These are phyloP conservation scores for Ambispora gerdemannii DNA, from an alignment of 192 early-diverging fungal genomes.

Conservation along the genomic window DNA sequence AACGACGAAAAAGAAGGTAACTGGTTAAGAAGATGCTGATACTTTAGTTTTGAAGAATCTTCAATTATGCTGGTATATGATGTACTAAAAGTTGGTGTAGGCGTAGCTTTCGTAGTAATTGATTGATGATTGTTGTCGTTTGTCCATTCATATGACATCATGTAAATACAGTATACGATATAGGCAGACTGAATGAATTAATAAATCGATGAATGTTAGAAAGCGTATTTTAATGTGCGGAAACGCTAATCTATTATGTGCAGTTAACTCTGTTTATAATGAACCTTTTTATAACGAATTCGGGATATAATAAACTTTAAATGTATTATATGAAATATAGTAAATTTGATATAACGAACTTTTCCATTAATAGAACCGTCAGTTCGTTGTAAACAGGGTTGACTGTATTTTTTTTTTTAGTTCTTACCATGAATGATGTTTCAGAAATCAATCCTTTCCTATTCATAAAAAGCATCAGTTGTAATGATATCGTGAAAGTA, in stretches of 20 bases:
- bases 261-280: too few relatives aligned
- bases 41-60: not conserved
- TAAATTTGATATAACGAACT: too few relatives aligned
- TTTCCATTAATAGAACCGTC: too few relatives aligned
- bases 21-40: not conserved
- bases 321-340: too few relatives aligned
- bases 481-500: not conserved
- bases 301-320: too few relatives aligned
- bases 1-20: not conserved
- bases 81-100: too few relatives aligned
- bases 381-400: too few relatives aligned
- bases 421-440: slow-evolving; percentile 8
- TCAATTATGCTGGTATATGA: too few relatives aligned
- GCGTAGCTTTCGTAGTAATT: not conserved
- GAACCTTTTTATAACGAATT: too few relatives aligned
- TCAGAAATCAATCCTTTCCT: not conserved
- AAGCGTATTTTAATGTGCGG: not conserved
- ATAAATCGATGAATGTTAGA: not conserved
- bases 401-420: too few relatives aligned
- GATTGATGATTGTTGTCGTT: not conserved
- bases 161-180: slow-evolving; percentile 17
- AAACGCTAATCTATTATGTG: too few relatives aligned
- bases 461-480: not conserved
- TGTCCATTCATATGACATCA: slow-evolving; percentile 17
- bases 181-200: not conserved